Base-by-base conservation (phyloP, 2,329 filamentous ascomycete genomes). In the Bipolaris sorokiniana region DNA sequence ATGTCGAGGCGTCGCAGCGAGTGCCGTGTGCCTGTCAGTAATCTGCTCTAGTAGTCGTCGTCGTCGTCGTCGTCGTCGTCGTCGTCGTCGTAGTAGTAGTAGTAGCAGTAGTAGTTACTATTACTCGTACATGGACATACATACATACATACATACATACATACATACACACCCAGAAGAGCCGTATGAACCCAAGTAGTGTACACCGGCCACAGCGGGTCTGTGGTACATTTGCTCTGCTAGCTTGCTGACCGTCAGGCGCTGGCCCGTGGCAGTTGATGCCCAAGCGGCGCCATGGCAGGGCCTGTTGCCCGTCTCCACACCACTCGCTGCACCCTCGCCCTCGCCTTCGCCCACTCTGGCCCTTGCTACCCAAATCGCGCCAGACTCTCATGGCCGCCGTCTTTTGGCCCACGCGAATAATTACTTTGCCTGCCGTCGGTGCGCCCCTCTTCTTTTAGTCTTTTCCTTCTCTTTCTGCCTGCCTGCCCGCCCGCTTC, bases 341-440 rank as follows among this genome's bases (percentile, higher is more conserved):
- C 26, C 26, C 7, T 10, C 7, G 26, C 26, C 26, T 48, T 59
- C 55, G 63, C 61, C 63, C 65, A 66, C 59, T 61, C 57, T 64
- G 62, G 50, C 59, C 64, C 65, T 57, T 67, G 67, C 60, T 65
- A 68, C 68, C 66, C 65, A 69, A 70, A 61, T 45, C 57, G 59
- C 59, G 57, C 64, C 55, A 58, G 44, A 46, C 63, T 62, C 63
- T 62, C 61, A 54, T 51, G 58, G 50, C 20, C 47, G 18, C n/a
- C 28, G 63, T 65, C 57, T 60, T 65, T 61, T 62, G 57, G 61
- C 63, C 59, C 54, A 53, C 60, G 46, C 48, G 48, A 67, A 69
- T 69, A 69, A 69, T 62, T 63, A 67, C 48, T 56, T 68, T 64
- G 68, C 64, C 58, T 64, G 64, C 65, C 68, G 63, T 59, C 62